These are phyloP conservation scores for Geranomyces michiganensis DNA, from an alignment of 192 early-diverging fungal genomes.

Conservation along the genomic window DNA sequence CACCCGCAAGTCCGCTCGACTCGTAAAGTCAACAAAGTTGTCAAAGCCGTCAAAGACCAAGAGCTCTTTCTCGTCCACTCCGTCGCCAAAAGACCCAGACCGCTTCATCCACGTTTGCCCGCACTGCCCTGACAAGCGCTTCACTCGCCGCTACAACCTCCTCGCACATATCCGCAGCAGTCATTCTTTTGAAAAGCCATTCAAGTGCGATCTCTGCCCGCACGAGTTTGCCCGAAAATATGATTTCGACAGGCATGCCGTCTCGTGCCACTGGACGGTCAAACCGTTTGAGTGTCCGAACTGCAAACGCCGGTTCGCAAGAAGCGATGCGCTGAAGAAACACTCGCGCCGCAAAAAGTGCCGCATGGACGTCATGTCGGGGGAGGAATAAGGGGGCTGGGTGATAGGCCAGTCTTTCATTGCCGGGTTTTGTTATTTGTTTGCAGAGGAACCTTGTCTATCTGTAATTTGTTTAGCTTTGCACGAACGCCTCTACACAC, in stretches of 20 bases:
- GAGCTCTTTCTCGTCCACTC: too few species aligned
- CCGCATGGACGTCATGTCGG: neutral
- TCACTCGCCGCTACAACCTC: conserved; percentile 60
- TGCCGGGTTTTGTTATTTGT: too few species aligned
- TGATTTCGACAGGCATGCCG: conserved; percentile 65
- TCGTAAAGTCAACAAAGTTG: too few species aligned
- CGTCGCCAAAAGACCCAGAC: neutral
- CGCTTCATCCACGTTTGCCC: conserved; percentile 21
- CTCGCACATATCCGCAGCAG: conserved; percentile 53
- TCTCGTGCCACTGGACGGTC: neutral
- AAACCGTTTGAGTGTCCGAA: conserved; percentile 14
- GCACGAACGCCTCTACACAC: too few species aligned
- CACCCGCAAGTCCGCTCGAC: too few species aligned
- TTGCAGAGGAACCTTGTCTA: too few species aligned
- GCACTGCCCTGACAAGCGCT: conserved; percentile 52
- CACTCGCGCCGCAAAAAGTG: conserved; percentile 7
- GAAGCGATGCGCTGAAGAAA: conserved; percentile 28
- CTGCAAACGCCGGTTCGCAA: conserved; percentile 17
- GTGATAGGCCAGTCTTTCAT: too few species aligned
- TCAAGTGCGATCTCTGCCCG: conserved; percentile 58
- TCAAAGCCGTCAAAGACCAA: too few species aligned
- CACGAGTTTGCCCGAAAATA: conserved; percentile 70
- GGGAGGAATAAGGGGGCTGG: neutral
- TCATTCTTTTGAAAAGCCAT: conserved; percentile 53
- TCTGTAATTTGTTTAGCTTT: too few species aligned